Evolutionary conservation across 2,329 filamentous ascomycete genomes (phyloP), one percentile per base, ranked within the genome.

Genomic region (Colletotrichum eleusines): DNA sequence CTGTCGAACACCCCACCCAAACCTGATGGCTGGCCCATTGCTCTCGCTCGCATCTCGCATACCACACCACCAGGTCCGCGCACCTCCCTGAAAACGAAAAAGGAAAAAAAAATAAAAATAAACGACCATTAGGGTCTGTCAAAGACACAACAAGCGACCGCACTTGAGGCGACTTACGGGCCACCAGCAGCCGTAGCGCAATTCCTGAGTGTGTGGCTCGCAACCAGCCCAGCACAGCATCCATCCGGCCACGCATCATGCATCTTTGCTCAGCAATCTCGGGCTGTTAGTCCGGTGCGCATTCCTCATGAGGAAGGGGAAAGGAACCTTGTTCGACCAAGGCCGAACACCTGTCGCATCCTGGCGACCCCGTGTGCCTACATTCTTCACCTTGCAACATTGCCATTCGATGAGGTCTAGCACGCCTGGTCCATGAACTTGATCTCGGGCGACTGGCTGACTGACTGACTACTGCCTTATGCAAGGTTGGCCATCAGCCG

Each of bases 261-360:
- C 48, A 51, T 58, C 35, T 59, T 65, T 59, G 38, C 54, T 28
- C 60, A 53, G 54, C 63, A 70, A 66, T 70, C 67, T 61, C 63
- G 42, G 63, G 57, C 55, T 26, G 14, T 42, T 50, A 35, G 48
- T 33, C 20, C 53, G 44, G 53, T 46, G 26, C 54, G 58, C 59
- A 59, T 63, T 53, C 64, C 58, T 59, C 38, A 67, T 58, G 44
- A 23, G 62, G 38, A 14, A n/a, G n/a, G n/a, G n/a, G n/a, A n/a
- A n/a, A n/a, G n/a, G n/a, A 40, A 57, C 35, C 28, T 12, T 4
- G 57, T 57, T 50, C 40, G 50, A 57, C 55, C 28, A 61, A 18
- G 50, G 14, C 26, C 26, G 33, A 61, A 40, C 40, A 48, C 33
- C 40, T 44, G 42, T 26, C 18, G 11, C 38, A 38, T 38, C 35